Evolutionary conservation across 129 eudicot genomes (phyloP), one percentile per base, ranked within the genome.

Genomic region (Flaveria sonorensis): DNA sequence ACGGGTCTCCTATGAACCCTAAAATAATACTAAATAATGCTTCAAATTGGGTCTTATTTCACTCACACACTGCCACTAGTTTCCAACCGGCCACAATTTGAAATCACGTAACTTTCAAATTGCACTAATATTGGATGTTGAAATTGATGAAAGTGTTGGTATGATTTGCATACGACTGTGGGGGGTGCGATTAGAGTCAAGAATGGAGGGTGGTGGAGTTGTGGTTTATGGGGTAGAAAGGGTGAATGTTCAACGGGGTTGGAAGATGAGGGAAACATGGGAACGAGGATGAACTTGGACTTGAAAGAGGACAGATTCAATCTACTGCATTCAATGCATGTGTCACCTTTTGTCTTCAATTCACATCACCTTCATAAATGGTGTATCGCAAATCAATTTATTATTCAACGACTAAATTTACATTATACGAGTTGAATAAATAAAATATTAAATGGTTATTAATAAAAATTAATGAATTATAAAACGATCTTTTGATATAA

Each of bases 221-320:
- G 46, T 63, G 73, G 78, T 72, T 79, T 72, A 50, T 62, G 57
- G 30, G n/a, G 77, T 77, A 57, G 55, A 70, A 78, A 70, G 28
- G 18, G 42, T 42, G 4, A 57, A 77, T 42, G 12, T 74, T 68
- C 68, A 78, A 69, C 3, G 71, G 71, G n/a, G 51, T 42, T 40
- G 40, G 78, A 16, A 46, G 59, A 43, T 11, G 79, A 53, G 79
- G 69, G 13, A 80, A 80, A 66, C 61, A 64, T 65, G 74, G 57
- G 19, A 72, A 65, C 9, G 69, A 65, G 56, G 67, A 67, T 56
- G 84, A 53, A 80, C 53, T 30, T 68, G 79, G 84, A 80, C 75
- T 71, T 67, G 71, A 73, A 73, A 19, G 74, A 45, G 50, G 9
- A 24, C 39, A 6, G 79, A 47, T 80, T 80, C 84, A 73, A 26